Evolutionary conservation across 2,329 filamentous ascomycete species (phyloP).

Genomic region (Aaosphaeria pasadenensis): DNA sequence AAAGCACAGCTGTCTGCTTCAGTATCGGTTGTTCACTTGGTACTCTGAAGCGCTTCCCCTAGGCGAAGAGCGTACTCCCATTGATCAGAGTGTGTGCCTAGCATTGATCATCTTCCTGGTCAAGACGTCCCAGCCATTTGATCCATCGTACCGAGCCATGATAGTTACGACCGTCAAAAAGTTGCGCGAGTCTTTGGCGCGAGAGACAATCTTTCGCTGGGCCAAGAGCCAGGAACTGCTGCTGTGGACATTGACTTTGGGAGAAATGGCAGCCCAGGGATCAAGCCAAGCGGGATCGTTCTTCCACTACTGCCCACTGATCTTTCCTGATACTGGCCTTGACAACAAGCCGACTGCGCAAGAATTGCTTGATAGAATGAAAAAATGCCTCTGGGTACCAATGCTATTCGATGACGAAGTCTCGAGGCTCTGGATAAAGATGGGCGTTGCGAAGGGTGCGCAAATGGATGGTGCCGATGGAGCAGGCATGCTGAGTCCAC

Average conservation of each 20-base stretch:
- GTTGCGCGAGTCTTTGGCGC: slow-evolving; percentile 15
- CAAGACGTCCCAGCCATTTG: slow-evolving; percentile 17
- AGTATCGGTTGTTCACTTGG: slow-evolving; percentile 26
- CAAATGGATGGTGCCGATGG: neutral
- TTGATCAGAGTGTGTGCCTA: slow-evolving; percentile 25
- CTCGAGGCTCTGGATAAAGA: slow-evolving; percentile 13
- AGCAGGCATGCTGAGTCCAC: slow-evolving; percentile 1
- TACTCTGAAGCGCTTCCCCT: slow-evolving; percentile 11
- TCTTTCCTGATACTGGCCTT: slow-evolving; percentile 10
- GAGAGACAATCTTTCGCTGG: slow-evolving; percentile 16
- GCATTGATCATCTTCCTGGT: slow-evolving; percentile 23
- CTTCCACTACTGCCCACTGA: slow-evolving; percentile 11
- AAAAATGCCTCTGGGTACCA: slow-evolving; percentile 18
- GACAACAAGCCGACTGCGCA: slow-evolving; percentile 7
- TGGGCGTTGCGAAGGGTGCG: slow-evolving; percentile 12
- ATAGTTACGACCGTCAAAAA: slow-evolving; percentile 19
- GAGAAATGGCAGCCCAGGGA: slow-evolving; percentile 19
- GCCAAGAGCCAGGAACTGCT: slow-evolving; percentile 16
- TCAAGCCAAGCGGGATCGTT: slow-evolving; percentile 14
- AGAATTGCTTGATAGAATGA: slow-evolving; percentile 15
- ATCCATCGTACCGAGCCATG: slow-evolving; percentile 6
- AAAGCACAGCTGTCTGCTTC: slow-evolving; percentile 24
- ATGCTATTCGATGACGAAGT: slow-evolving; percentile 17
- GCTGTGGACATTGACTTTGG: slow-evolving; percentile 30
- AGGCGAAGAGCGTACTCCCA: slow-evolving; percentile 2